Conservation (phyloP, 495 filamentous ascomycete genomes). For the Xylaria longipes region DNA sequence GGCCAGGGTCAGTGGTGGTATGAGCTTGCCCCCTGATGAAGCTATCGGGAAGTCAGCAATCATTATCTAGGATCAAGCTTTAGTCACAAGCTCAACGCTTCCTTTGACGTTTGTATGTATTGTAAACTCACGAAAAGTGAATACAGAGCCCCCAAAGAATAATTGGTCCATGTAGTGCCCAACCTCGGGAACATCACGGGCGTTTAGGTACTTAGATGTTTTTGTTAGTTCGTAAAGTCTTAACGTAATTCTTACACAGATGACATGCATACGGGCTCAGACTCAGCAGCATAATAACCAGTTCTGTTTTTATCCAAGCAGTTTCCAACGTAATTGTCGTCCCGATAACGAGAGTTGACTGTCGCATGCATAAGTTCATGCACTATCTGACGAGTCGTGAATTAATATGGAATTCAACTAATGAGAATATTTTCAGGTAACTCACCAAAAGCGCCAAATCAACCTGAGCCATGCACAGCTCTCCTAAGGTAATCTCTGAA, state of each 20-base stretch:
- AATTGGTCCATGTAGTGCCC: constrained; percentile 8
- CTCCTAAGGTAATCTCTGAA: neutral
- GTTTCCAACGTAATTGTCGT: neutral
- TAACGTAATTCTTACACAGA: neutral
- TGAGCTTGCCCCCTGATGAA: neutral
- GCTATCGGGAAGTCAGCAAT: neutral
- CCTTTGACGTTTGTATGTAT: neutral
- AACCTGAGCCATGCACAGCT: neutral
- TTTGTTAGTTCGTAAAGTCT: neutral
- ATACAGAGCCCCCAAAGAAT: neutral
- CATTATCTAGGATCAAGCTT: neutral
- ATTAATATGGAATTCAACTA: neutral
- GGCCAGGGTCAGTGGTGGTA: neutral
- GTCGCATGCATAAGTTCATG: constrained; percentile 12
- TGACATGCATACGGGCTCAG: constrained; percentile 1
- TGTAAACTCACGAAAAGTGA: neutral
- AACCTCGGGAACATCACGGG: neutral
- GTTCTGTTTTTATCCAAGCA: neutral
- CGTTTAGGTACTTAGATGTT: neutral
- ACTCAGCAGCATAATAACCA: neutral
- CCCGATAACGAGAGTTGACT: neutral
- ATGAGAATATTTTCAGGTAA: neutral
- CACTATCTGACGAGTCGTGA: neutral
- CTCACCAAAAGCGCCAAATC: neutral
- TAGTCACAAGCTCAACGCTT: neutral